These are phyloP conservation scores for Purshia tridentata DNA, from an alignment of 306 rosid species.

Conservation along the genomic window DNA sequence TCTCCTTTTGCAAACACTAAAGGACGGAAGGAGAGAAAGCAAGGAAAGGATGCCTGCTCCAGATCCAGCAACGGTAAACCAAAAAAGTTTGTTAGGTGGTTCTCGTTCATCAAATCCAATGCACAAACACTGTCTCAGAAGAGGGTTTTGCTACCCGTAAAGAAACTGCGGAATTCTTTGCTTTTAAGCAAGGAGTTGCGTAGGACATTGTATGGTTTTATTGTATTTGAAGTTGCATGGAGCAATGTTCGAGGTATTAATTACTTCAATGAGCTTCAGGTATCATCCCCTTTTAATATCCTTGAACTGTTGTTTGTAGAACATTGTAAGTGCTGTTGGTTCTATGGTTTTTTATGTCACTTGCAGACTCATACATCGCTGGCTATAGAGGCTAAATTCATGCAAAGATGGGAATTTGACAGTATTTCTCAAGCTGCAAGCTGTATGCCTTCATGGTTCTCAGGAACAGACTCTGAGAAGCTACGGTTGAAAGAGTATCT, in stretches of 20 bases:
- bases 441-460: slow-evolving; percentile 78
- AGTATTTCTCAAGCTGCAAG: slow-evolving; percentile 81
- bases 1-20: slow-evolving; percentile 90
- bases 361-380: slow-evolving; percentile 88
- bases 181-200: slow-evolving; percentile 68
- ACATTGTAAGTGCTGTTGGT: slow-evolving; percentile 21
- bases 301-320: slow-evolving; percentile 19
- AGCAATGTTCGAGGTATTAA: slow-evolving; percentile 76
- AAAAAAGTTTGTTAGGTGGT: slow-evolving; percentile 56
- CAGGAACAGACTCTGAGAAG: slow-evolving; percentile 65
- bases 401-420: slow-evolving; percentile 98
- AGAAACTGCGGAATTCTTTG: slow-evolving; percentile 62
- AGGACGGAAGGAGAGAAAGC: slow-evolving; percentile 51
- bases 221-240: slow-evolving; percentile 89
- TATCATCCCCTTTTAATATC: slow-evolving; percentile 28
- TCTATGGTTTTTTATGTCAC: slow-evolving; percentile 19
- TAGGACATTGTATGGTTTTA: slow-evolving; percentile 80
- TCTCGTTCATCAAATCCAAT: slow-evolving; percentile 46
- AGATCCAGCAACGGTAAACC: slow-evolving; percentile 40
- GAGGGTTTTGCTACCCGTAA: slow-evolving; percentile 79
- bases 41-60: slow-evolving; percentile 45
- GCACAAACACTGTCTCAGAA: slow-evolving; percentile 56
- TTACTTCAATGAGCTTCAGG: slow-evolving; percentile 97
- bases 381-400: slow-evolving; percentile 71
- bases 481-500: slow-evolving; percentile 63